These are phyloP conservation scores for Cyberlindnera galapagoensis DNA, from an alignment of 805 yeast genomes.

Conservation along the genomic window DNA sequence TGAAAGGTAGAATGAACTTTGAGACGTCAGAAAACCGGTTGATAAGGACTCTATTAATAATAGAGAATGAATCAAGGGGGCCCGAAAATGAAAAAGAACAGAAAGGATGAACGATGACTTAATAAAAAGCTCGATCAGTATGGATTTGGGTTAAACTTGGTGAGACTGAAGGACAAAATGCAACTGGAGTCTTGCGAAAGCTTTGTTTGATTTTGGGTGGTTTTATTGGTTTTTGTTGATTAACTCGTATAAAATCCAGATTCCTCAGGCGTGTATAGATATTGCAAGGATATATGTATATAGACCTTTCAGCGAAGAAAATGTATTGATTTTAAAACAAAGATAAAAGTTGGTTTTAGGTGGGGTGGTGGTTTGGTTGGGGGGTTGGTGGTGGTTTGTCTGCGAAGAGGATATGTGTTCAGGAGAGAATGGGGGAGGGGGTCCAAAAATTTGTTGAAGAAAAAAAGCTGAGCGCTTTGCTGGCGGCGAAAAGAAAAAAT, in stretches of 20 bases:
- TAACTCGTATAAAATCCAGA: constrained; percentile 16
- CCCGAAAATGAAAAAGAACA: background rate
- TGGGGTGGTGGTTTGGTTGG: constrained; percentile 1
- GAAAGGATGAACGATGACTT: constrained; percentile 31
- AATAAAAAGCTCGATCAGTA: constrained; percentile 33
- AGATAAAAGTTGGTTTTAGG: too few species aligned
- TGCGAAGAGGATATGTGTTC: too few species aligned
- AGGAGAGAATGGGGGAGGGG: too few species aligned
- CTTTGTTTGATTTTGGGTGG: background rate
- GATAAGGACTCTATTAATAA: background rate
- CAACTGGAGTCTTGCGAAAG: background rate
- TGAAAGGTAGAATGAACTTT: background rate
- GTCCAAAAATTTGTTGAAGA: too few species aligned
- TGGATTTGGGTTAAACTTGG: background rate
- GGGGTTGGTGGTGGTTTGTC: too few species aligned
- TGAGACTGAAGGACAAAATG: background rate
- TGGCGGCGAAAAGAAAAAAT: too few species aligned
- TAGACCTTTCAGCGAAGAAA: constrained; percentile 14
- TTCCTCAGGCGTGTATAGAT: constrained; percentile 19
- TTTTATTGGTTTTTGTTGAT: too few species aligned
- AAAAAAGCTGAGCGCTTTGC: too few species aligned
- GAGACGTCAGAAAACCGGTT: background rate
- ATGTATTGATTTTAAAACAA: background rate
- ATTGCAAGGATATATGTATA: constrained; percentile 10
- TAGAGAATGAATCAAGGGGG: background rate